Base-by-base conservation (phyloP, 192 early-diverging fungal genomes). In the Coemansia sp. region DNA sequence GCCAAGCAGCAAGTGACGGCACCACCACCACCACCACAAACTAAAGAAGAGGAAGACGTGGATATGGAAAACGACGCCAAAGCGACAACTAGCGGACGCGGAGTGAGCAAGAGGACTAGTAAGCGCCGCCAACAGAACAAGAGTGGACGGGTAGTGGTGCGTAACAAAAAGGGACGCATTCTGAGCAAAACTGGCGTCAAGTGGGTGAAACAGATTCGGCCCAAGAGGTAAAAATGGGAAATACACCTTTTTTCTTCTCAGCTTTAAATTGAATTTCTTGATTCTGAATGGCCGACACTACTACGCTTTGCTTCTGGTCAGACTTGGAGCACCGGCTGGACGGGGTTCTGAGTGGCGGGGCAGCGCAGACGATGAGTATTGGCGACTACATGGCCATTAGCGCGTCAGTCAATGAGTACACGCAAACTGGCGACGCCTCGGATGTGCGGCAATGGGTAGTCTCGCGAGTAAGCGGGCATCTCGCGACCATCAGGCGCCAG, bases 81-180 rank as follows among this genome's bases (percentile, higher is more conserved):
- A 27, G 11, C 42, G 33, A 29, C 35, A 9, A 27, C 6, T 29
- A 17, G n/a, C 11, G 18, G 44, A 22, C 44, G 44, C 1, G 44
- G 44, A 10, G 12, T 48, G 11, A 48, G 44, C 44, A 48, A 48
- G 44, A 39, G n/a, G n/a, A 15, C 26, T 64, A 58, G 54, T n/a
- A 62, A 64, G 39, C n/a, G 21, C 8, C 29, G 26, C 5, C 34
- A 50, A 33, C 32, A 21, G 26, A 58, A 53, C 39, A 65, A 66
- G 36, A 35, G 39, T 19, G 62, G 53, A 36, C 48, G 52, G 5
- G 14, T 53, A 3, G 39, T 58, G 21, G 53, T 64, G 50, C 65
- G 65, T 42, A 68, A 68, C 42, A 74, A 68, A 21, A 74, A 74
- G 72, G 72, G 72, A 27, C 61, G 65, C 8, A 39, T 64, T 12